A percentile compares a stretch with the other conserved stretches of the same genome.
Evolutionary conservation across 345 rosid species (phyloP).

Genomic region (Ricinus communis): DNA sequence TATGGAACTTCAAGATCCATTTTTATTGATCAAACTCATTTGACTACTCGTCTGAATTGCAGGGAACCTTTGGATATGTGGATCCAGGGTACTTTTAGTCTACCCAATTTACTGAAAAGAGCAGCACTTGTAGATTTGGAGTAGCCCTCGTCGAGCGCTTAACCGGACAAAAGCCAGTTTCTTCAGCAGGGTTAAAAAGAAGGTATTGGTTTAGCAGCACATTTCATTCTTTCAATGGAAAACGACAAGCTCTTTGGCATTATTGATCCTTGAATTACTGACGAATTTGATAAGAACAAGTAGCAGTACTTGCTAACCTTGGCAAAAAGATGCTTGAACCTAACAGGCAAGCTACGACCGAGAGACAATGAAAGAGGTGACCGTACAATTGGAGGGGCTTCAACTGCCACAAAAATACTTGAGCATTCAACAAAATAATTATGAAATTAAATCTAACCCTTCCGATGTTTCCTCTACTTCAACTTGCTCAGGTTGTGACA

Average conservation of each 20-base stretch:
- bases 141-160: constrained; percentile 25
- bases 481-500: background rate
- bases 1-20: constrained; percentile 22
- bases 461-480: background rate
- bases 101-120: constrained; percentile 13
- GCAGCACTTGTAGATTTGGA: constrained; percentile 29
- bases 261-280: constrained; percentile 3
- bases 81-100: constrained; percentile 23
- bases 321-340: constrained; percentile 14
- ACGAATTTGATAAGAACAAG: background rate
- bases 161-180: constrained; percentile 19
- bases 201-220: constrained; percentile 7
- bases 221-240: constrained; percentile 13
- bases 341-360: constrained; percentile 9
- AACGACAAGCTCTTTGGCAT: background rate
- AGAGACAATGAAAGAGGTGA: constrained; percentile 11
- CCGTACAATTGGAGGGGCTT: constrained; percentile 9
- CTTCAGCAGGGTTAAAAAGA: background rate
- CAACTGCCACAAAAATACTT: background rate
- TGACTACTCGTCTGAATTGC: constrained; percentile 26
- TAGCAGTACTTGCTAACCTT: background rate
- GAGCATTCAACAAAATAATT: background rate
- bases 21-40: constrained; percentile 18
- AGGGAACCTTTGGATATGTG: constrained; percentile 30
- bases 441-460: background rate